phyloP scores from a whole-genome alignment of 1,284 basidiomycete genomes.

The Polyporus tsugae region DNA sequence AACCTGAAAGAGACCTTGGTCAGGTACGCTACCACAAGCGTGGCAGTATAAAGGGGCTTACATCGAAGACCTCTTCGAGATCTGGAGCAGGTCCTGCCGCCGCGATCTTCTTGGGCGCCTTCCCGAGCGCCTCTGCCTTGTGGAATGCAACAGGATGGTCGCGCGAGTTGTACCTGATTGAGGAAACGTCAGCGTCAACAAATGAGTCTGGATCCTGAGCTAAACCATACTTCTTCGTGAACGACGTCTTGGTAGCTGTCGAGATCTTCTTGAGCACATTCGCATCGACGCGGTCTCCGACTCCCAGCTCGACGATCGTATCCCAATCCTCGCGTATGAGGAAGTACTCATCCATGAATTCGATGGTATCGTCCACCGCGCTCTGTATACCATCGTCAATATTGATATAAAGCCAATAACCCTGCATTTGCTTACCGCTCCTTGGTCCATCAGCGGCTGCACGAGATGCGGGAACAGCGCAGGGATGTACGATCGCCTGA shows the following conservation, averaged over 20 bases:
- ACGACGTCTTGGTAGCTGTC: conserved; percentile 80
- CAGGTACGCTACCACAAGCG: conserved; percentile 33
- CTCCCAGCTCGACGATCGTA: conserved; percentile 90
- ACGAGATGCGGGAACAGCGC: conserved; percentile 84
- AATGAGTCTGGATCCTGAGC: neutral
- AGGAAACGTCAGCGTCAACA: neutral
- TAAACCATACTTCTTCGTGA: conserved; percentile 81
- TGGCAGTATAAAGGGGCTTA: conserved; percentile 38
- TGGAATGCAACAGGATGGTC: conserved; percentile 95
- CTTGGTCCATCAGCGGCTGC: conserved; percentile 78
- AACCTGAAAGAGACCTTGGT: conserved; percentile 34
- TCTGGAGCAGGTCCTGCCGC: conserved; percentile 81
- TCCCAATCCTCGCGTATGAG: conserved; percentile 97
- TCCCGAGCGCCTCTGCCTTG: conserved; percentile 82
- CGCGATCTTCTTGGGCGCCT: conserved; percentile 79
- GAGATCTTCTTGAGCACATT: conserved; percentile 86
- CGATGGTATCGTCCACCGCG: conserved; percentile 84
- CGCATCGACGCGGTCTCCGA: conserved; percentile 83
- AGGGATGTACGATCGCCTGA: conserved; percentile 92
- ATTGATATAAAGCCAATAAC: neutral
- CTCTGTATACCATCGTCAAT: conserved; percentile 53
- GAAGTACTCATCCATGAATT: conserved; percentile 94
- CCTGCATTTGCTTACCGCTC: conserved; percentile 57
- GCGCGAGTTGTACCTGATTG: conserved; percentile 78
- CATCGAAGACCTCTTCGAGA: conserved; percentile 86